Evolutionary conservation across 1,284 basidiomycete species (phyloP).

Genomic region (Gomphus bonarii): DNA sequence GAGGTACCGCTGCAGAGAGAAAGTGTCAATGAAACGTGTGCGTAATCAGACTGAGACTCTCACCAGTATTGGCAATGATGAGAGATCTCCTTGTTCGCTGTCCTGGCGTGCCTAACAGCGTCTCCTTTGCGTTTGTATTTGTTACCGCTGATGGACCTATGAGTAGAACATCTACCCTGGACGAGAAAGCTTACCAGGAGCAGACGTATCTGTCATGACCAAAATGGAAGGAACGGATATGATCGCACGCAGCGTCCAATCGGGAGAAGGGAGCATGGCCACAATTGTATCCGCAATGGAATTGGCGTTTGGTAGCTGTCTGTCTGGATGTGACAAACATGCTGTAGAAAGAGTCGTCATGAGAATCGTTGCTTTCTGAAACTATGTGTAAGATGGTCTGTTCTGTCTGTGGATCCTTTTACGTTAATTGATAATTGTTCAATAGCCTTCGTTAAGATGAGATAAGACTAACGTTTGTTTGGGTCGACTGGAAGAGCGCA

Average conservation of each 20-base stretch:
- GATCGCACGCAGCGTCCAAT: not conserved
- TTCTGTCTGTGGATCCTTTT: too few species aligned
- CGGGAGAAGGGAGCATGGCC: not conserved
- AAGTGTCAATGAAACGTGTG: too few species aligned
- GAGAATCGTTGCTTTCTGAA: too few species aligned
- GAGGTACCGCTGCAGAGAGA: too few species aligned
- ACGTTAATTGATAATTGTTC: too few species aligned
- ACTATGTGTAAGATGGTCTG: too few species aligned
- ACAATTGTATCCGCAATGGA: not conserved
- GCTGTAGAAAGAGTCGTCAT: not conserved
- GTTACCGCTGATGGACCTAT: not conserved
- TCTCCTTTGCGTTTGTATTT: not conserved
- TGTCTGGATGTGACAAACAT: not conserved
- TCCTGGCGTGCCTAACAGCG: too few species aligned
- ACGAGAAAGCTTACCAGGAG: not conserved
- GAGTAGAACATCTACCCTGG: not conserved
- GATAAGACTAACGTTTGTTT: not conserved
- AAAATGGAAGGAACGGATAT: not conserved
- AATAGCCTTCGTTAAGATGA: not conserved
- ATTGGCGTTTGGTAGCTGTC: not conserved
- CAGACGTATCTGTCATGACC: not conserved
- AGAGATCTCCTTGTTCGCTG: too few species aligned
- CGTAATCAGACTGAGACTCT: too few species aligned
- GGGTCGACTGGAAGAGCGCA: not conserved
- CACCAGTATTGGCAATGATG: too few species aligned